Percentiles rank a stretch among this genome's conserved stretches.
Conservation (phyloP, 2,329 filamentous ascomycete species). For the Ophioceras dolichostomum region DNA sequence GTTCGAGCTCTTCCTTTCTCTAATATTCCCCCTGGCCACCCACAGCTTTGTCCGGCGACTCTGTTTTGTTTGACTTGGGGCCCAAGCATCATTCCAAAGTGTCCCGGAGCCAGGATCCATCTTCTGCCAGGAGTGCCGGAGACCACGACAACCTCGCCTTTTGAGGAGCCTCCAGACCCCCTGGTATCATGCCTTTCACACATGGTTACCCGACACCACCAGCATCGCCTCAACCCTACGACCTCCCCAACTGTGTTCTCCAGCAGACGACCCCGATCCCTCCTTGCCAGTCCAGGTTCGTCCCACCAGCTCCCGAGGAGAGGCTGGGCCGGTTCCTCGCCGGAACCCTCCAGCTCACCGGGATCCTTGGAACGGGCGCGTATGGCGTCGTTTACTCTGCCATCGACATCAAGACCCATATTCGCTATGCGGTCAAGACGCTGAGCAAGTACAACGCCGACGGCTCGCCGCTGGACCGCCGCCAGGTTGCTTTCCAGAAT, state of each 20-base stretch:
- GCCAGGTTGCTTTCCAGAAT: slow-evolving; percentile 83
- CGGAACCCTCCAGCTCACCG: slow-evolving; percentile 69
- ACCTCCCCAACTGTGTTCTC: slow-evolving; percentile 31
- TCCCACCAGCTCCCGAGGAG: slow-evolving; percentile 63
- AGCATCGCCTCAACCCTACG: slow-evolving; percentile 39
- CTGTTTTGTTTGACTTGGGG: neutral
- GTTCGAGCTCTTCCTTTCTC: slow-evolving; percentile 5
- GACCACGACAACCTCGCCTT: slow-evolving; percentile 7
- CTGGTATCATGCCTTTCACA: slow-evolving; percentile 8
- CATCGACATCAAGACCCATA: slow-evolving; percentile 67
- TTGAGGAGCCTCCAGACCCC: no score
- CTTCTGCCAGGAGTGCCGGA: neutral
- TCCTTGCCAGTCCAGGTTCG: slow-evolving; percentile 24
- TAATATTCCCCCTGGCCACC: neutral
- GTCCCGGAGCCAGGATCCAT: neutral
- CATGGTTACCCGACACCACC: slow-evolving; percentile 47
- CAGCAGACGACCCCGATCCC: slow-evolving; percentile 24
- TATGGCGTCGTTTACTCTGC: slow-evolving; percentile 95
- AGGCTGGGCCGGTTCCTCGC: slow-evolving; percentile 75
- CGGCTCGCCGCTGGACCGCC: slow-evolving; percentile 60
- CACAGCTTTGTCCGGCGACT: no score
- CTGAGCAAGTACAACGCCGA: slow-evolving; percentile 78
- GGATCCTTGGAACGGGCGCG: slow-evolving; percentile 82
- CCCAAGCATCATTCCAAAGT: neutral
- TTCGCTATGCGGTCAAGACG: slow-evolving; percentile 90